Evolutionary conservation across 345 rosid genomes (phyloP), one percentile per base, ranked within the genome.

Genomic region (Dovyalis caffra): DNA sequence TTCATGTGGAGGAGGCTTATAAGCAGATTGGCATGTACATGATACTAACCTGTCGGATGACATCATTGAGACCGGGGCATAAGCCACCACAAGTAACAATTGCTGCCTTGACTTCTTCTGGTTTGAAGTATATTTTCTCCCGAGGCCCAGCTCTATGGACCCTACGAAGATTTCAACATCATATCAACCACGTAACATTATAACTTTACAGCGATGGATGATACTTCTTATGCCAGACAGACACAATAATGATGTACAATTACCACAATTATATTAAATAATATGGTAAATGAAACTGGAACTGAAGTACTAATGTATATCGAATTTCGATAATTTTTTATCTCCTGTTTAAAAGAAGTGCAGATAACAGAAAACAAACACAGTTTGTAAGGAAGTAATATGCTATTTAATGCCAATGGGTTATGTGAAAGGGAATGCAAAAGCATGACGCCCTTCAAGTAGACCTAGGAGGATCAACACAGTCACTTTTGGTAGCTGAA

Each of bases 51-150:
- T 94, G 97, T 87, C 92, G 89, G 58, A 91, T 93, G 80, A 91
- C 95, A 86, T 95, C 96, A 85, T 93, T 93, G 62, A 95, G 97
- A 77, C 97, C 96, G 74, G 97, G 98, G 83, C 97, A 95, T 63
- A 95, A 91, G 47, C 98, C 97, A 79, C 97, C 97, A 87, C 97
- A 96, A 64, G 98, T 96, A 70, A 96, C 83, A 78, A 93, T 96
- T 0, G 97, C 97, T 34, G 97, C 94, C 70, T 92, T 91, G 40
- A 92, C 97, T 85, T 94, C 87, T 82, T 91, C 95, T 33, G 97
- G 99, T 82, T 84, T 85, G 74, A 89, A 92, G 78, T 88, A 92
- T 47, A 95, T 95, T 81, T 92, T 89, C 80, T 89, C 94, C 78
- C 95, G 87, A 60, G 98, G 97, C 18, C 98, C 97, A 77, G 97